Percentiles rank a stretch among this genome's conserved stretches.
These are phyloP conservation scores for Amorphotheca resinae DNA, from an alignment of 495 filamentous ascomycete genomes.

Conservation along the genomic window DNA sequence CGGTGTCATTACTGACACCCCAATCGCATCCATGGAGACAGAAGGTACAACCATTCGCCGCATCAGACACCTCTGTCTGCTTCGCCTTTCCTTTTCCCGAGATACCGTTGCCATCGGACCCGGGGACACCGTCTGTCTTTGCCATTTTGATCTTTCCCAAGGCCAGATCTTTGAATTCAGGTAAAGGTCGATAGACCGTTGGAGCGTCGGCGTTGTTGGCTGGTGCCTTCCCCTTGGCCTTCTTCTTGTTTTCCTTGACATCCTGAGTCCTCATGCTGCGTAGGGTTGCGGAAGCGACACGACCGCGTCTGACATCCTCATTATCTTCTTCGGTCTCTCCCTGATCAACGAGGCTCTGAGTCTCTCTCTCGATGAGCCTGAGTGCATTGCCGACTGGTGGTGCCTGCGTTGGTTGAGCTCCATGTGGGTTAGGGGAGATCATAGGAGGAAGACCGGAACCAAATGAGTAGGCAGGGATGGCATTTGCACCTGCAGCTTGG, in stretches of 20 bases:
- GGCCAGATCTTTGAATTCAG: neutral
- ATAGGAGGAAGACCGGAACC: neutral
- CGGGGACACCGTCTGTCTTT: neutral
- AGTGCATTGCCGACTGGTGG: neutral
- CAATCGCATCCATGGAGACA: slow-evolving; percentile 8
- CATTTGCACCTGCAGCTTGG: neutral
- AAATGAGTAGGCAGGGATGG: neutral
- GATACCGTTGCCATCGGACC: neutral
- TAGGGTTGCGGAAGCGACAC: neutral
- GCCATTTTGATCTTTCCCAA: neutral
- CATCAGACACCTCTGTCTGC: too few species aligned
- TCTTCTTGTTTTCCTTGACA: neutral
- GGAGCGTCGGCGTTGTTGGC: neutral
- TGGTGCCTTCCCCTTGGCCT: neutral
- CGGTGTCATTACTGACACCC: slow-evolving; percentile 1
- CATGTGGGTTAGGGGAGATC: neutral
- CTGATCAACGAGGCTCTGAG: neutral
- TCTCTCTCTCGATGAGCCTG: neutral
- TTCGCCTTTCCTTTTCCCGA: too few species aligned
- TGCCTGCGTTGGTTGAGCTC: neutral
- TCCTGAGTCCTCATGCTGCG: neutral
- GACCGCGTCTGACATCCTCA: neutral
- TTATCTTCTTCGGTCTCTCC: neutral
- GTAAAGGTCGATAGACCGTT: neutral
- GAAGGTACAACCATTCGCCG: slow-evolving; percentile 10